A percentile compares a stretch with the other conserved stretches of the same genome.
phyloP scores from a whole-genome alignment of 2,329 filamentous ascomycete genomes.

The Neophaeococcomyces mojaviensis region DNA sequence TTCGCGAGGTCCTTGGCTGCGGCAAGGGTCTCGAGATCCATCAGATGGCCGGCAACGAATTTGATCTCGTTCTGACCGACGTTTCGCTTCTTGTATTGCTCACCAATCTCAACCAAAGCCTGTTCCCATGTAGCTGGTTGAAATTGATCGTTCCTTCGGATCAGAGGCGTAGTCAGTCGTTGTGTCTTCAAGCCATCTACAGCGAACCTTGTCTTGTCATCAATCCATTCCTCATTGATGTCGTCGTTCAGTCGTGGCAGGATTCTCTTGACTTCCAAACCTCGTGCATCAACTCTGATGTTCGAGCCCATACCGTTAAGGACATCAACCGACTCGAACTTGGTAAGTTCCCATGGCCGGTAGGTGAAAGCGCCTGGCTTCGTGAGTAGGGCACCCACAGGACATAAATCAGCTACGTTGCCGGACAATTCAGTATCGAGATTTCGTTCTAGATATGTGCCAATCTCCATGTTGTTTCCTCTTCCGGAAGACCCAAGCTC shows the following conservation, averaged over 20 bases:
- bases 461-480: constrained; percentile 96
- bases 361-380: constrained; percentile 98
- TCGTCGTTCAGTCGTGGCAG: constrained; percentile 92
- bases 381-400: constrained; percentile 89
- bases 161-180: constrained; percentile 82
- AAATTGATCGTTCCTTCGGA: constrained; percentile 84
- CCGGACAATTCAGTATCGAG: constrained; percentile 91
- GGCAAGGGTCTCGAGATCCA: constrained; percentile 87
- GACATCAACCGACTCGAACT: constrained; percentile 92
- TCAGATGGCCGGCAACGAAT: constrained; percentile 80
- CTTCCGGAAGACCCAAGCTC: constrained; percentile 91
- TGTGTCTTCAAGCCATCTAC: constrained; percentile 96
- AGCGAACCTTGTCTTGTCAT: constrained; percentile 95
- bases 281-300: constrained; percentile 86
- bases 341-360: constrained; percentile 93
- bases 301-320: constrained; percentile 88
- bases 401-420: constrained; percentile 97
- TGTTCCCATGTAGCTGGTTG: constrained; percentile 93
- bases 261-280: constrained; percentile 92
- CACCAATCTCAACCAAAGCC: constrained; percentile 76
- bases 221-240: constrained; percentile 99
- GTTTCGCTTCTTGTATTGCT: constrained; percentile 69
- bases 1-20: constrained; percentile 97
- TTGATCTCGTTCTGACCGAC: constrained; percentile 94
- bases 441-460: constrained; percentile 91